Base-by-base conservation (phyloP, 2,329 filamentous ascomycete species). In the Rhynchosporium agropyri region DNA sequence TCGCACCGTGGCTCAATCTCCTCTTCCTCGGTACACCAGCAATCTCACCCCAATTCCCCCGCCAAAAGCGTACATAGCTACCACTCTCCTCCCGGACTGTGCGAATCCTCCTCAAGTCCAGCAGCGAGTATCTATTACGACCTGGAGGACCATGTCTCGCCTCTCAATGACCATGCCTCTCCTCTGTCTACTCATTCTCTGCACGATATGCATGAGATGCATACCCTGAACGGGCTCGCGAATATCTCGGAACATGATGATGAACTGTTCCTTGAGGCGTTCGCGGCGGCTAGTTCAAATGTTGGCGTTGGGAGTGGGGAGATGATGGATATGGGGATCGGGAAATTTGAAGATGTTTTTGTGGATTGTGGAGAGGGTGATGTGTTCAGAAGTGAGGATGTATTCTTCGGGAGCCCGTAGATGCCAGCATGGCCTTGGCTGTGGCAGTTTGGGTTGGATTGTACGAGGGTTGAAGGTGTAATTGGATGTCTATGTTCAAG, bases 51-150 rank as follows among this genome's bases (percentile, higher is more conserved):
- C 1, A 71, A 70, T 7, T 83, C 83, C 9, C 82, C 83, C 1
- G 76, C 80, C 42, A 84, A 81, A 75, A 83, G 80, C 71, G 58
- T 67, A 20, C 65, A 73, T 33, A 72, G 83, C 74, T 83, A 80
- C 73, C 83, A 82, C 73, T 84, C 84, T 3, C 83, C 84, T 4
- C 84, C 84, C 0, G 84, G 83, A 65, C 80, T 87, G 36, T 86
- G 84, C n/a, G 80, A 84, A 64, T 84, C 84, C 28, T 83, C 83
- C 13, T 86, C 84, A 29, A 84, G 84, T 3, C 81, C 81, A 33
- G 76, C 79, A 26, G 63, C 70, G 7, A 72, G 69, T 49, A 65
- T 71, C 55, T 71, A 70, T 53, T 75, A 74, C 62, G 72, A 74
- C 45, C 55, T 72, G 8, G 69, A 36, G 1, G 33, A 73, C 45